Evolutionary conservation across 495 filamentous ascomycete species (phyloP), one percentile per base, ranked within the genome.

Genomic region (Zalerion maritima): DNA sequence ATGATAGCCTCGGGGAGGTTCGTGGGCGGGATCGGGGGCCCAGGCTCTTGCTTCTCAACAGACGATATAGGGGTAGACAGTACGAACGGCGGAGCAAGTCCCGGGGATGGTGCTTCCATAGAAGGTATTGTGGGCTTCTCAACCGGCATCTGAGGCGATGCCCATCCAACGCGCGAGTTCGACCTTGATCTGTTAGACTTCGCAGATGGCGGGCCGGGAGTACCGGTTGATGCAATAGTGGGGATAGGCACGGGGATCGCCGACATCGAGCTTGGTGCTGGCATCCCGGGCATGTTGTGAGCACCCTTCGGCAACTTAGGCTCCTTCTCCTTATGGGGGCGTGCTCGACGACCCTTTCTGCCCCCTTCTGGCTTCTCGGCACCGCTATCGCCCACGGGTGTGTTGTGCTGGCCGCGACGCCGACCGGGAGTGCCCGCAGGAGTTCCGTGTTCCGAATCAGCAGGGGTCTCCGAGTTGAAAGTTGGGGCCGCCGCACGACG

Each of bases 391-490:
- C 58, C 57, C 37, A 67, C 64, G 3, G 25, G 14, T 4, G 32
- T 57, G 27, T 60, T 62, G 20, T 17, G 14, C 16, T 29, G 13
- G 34, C 28, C 5, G 34, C 27, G 7, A 27, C 74, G 67, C 17
- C 66, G 58, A 8, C 57, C 61, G 3, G 58, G 59, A 1, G 61
- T 62, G 11, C 54, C 52, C 14, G 46, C 48, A 5, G 64, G 57
- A 5, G 61, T 66, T 28, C 64, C 62, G 13, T 57, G 42, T 31
- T 83, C 78, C 13, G 57, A 58, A 24, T 73, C 71, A 10, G 56
- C 54, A 8, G 57, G 42, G 16, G 57, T 51, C 32, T 71, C 65
- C 25, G 50, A 55, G 28, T 49, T 49, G 32, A 52, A 71, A 5
- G 57, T 60, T 3, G 67, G 67, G 10, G 67, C 67, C 2, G 67